A percentile compares a stretch with the other conserved stretches of the same genome.
phyloP scores from a whole-genome alignment of 1,284 basidiomycete genomes.

The Takashimella tepidaria region DNA sequence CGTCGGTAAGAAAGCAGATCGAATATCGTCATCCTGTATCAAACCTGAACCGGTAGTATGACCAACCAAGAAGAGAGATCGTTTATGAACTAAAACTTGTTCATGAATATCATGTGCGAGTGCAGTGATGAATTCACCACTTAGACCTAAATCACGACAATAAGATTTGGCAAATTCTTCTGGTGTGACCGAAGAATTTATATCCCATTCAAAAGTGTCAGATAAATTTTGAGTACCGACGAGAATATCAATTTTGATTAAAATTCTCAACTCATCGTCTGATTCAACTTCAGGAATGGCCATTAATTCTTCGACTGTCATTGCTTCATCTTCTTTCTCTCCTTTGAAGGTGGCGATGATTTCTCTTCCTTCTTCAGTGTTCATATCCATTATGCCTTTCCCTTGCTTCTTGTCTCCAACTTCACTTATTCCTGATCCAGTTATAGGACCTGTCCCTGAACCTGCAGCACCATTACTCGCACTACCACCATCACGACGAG shows the following conservation, averaged over 20 bases:
- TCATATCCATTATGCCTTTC: constrained; percentile 26
- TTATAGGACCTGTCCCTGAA: constrained; percentile 3
- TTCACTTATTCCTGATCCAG: constrained; percentile 3
- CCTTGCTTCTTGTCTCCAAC: constrained; percentile 10
- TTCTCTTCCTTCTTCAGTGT: constrained; percentile 30
- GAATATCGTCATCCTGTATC: constrained; percentile 86
- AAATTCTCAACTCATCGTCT: constrained; percentile 76
- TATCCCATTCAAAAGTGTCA: constrained; percentile 98
- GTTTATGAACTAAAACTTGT: constrained; percentile 86
- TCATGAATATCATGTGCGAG: constrained; percentile 95
- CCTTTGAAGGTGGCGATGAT: constrained; percentile 11
- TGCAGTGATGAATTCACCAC: constrained; percentile 92
- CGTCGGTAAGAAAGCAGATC: constrained; percentile 78
- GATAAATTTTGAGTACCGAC: constrained; percentile 89
- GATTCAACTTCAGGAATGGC: constrained; percentile 41
- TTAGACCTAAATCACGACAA: constrained; percentile 78
- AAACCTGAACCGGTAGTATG: constrained; percentile 74
- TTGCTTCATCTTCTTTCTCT: constrained; percentile 48
- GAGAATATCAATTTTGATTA: constrained; percentile 95
- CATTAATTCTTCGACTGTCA: constrained; percentile 45
- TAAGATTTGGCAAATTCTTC: constrained; percentile 91
- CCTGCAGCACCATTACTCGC: neutral
- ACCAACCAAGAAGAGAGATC: constrained; percentile 85
- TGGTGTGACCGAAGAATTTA: constrained; percentile 71
- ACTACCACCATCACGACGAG: neutral